Base-by-base conservation (phyloP, 2,329 filamentous ascomycete genomes). In the Paramyrothecium sp. region DNA sequence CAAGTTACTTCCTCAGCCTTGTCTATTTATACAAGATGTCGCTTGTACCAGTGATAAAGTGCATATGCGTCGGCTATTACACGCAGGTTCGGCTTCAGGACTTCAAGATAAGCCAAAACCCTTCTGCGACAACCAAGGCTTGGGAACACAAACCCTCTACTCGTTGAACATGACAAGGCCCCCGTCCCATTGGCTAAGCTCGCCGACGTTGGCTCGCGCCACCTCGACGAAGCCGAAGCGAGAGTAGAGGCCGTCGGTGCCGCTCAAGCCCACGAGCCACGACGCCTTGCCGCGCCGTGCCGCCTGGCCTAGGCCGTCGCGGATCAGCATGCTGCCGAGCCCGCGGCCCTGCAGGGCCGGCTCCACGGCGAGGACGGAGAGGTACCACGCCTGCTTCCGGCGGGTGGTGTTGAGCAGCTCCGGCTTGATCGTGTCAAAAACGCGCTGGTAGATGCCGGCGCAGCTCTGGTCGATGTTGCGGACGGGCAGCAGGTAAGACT, bases 81-180 rank as follows among this genome's bases (percentile, higher is more conserved):
- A 10, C 26, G 26, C 10, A 5, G 26, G 26, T 5, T 10, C 26
- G 26, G 10, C 10, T 30, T 30, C 26, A 30, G 26, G 26, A 5
- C 26, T 5, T 30, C 26, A 10, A 30, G 5, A 10, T 30, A 30
- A 5, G 26, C 4, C 10, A 10, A 30, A 10, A 30, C 4, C 10
- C 26, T 30, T 30, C 10, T 10, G 26, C 26, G 10, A 30, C 26
- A 10, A 30, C 26, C 26, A 30, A 30, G 26, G 26, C 10, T 30
- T 30, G 26, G 10, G 4, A 30, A 10, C 26, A 30, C 26, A 30
- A 30, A 4, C 26, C 56, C 33, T 61, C 55, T 63, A 74, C 55
- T 72, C 70, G 52, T 69, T 67, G 46, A 74, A 72, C 74, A 76
- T 75, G 58, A 76, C 58, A 8, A 65, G 52, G 1, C 73, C 73